These are phyloP conservation scores for Cadophora luteo-olivacea DNA, from an alignment of 2,329 filamentous ascomycete species.

Conservation along the genomic window DNA sequence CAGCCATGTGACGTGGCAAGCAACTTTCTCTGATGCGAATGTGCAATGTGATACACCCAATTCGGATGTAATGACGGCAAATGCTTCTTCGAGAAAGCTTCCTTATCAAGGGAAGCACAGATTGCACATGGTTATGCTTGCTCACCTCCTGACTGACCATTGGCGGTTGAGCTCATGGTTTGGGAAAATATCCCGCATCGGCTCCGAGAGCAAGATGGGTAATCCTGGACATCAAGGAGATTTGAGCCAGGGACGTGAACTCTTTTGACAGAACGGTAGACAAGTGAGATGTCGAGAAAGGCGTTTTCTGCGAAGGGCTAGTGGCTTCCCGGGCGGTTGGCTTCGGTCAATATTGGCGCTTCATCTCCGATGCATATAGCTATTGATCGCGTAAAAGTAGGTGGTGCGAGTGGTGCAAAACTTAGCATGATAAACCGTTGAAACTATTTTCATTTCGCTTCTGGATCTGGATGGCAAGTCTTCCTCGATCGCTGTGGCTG, in stretches of 20 bases:
- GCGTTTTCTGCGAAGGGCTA: neutral
- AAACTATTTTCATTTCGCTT: neutral
- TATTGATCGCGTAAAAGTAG: conserved; percentile 1
- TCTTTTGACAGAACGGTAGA: neutral
- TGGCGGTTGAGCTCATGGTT: conserved; percentile 4
- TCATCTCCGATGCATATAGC: conserved; percentile 17
- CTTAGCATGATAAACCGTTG: conserved; percentile 5
- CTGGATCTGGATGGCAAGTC: neutral
- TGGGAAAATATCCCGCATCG: neutral
- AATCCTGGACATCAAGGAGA: conserved; percentile 10
- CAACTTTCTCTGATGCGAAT: neutral
- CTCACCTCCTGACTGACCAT: neutral
- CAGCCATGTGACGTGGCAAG: neutral
- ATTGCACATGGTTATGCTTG: conserved; percentile 6
- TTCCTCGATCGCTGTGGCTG: conserved; percentile 15
- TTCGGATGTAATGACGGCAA: conserved; percentile 12
- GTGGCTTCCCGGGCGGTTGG: conserved; percentile 6
- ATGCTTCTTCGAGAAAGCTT: conserved; percentile 24
- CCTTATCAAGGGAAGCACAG: conserved; percentile 3
- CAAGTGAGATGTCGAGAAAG: conserved; percentile 16
- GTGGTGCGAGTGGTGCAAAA: neutral
- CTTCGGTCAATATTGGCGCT: conserved; percentile 10
- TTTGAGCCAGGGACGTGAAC: conserved; percentile 2
- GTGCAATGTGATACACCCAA: neutral
- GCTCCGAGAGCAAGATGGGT: neutral